Base-by-base conservation (phyloP, 257 asterid species). In the Nicotiana tomentosiformis region DNA sequence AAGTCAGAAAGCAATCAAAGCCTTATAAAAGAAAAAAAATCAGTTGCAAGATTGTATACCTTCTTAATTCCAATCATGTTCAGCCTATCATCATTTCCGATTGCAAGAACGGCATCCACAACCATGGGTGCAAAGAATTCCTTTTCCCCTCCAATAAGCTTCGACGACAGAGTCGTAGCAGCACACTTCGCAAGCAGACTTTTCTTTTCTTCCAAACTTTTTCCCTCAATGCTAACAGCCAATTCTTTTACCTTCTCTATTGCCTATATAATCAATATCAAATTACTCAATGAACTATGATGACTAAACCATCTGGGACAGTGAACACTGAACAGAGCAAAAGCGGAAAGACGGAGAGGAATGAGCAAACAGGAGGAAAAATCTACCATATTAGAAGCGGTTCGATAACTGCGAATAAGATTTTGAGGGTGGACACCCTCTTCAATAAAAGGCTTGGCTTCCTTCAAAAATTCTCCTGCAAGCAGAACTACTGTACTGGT, bases 341-440 rank as follows among this genome's bases (percentile, higher is more conserved):
- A 77, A 65, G 10, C 64, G 64, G 78, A 15, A 49, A 84, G 78
- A 23, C 66, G 56, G 61, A 84, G 85, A 60, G 46, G 72, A 18
- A 82, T 23, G 18, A 35, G 67, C 85, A 87, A 79, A 66, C 67
- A 39, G 57, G 32, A 77, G 30, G 65, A 18, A 39, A 62, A 61
- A 78, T 82, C 67, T 90, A 94, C 99, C 98, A 93, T 90, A 77
- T 79, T 37, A 83, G 93, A 90, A 89, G 98, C 98, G 4, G 94
- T 87, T 35, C 99, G 88, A 77, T 90, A 96, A 86, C 99, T 96
- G 51, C 98, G 86, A 46, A 96, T 96, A 67, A 96, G 93, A 91
- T 93, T 96, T 82, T 96, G 99, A 55, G 99, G 92, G 86, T 94
- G 98, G 81, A 96, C 99, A 62, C 99, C 99, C 87, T 96, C 99